Evolutionary conservation across 2,329 filamentous ascomycete genomes (phyloP), one percentile per base, ranked within the genome.

Genomic region (Trichoderma pleuroti): DNA sequence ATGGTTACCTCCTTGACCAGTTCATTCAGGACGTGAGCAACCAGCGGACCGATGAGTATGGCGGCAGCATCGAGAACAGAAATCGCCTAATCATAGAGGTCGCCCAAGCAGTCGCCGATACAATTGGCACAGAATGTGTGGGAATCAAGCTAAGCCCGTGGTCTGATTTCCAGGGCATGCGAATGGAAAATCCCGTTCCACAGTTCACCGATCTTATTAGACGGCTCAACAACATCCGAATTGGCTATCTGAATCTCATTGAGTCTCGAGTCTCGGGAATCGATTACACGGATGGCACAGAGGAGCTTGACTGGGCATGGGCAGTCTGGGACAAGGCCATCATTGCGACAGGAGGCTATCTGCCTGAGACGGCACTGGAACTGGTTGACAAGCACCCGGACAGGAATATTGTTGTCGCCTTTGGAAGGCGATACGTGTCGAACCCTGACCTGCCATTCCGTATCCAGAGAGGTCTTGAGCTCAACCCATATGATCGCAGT

Each of bases 171-270:
- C 88, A 92, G 72, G 85, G 84, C 36, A 90, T 92, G 89, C 80
- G 81, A 4, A 91, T 91, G 87, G 24, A 66, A 42, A 84, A 92
- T 57, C 89, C 90, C 0, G 75, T 87, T 10, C 87, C 89, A 0
- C 89, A 92, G 72, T 93, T 92, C 75, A 81, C 80, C 0, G 82
- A 92, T 74, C 76, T 91, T 9, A 82, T 88, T 54, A 21, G 24
- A 18, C 34, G 62, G 28, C 49, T 72, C n/a, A 68, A 65, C 2
- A 60, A 46, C 24, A 28, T 90, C 1, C 82, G 85, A 1, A 80
- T 92, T 16, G 85, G 88, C 0, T 92, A 89, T 75, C 76, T 91
- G 2, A 89, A 91, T 76, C 71, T 91, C 0, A 80, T 92, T 9
- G 88, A 92, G 75, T 84, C 87, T 0, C 84, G 88, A 0, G 79